Evolutionary conservation across 495 filamentous ascomycete species (phyloP).

Genomic region (Penicillium bialowiezense): DNA sequence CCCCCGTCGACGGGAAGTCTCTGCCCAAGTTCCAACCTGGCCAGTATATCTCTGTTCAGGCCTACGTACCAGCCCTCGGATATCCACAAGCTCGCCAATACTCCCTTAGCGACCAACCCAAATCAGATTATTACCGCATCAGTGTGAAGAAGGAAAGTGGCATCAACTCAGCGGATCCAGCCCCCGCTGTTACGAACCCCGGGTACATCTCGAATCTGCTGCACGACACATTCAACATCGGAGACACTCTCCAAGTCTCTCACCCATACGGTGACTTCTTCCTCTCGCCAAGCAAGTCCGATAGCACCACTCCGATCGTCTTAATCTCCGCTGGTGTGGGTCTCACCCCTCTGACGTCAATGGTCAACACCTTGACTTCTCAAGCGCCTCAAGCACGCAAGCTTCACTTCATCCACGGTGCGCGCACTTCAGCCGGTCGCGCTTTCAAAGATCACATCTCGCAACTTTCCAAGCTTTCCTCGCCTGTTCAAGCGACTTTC

Average conservation of each 20-base stretch:
- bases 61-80: constrained; percentile 55
- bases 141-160: constrained; percentile 66
- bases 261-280: constrained; percentile 72
- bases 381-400: constrained; percentile 34
- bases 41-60: constrained; percentile 65
- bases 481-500: constrained; percentile 37
- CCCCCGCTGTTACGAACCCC: constrained; percentile 41
- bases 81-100: constrained; percentile 69
- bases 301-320: constrained; percentile 49
- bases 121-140: constrained; percentile 62
- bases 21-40: constrained; percentile 63
- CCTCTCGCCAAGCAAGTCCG: constrained; percentile 35
- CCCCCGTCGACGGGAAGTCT: constrained; percentile 57
- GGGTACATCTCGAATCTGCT: constrained; percentile 71
- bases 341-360: constrained; percentile 64
- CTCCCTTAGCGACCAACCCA: constrained; percentile 62
- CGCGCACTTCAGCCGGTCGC: constrained; percentile 40
- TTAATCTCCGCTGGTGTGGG: constrained; percentile 71
- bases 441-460: constrained; percentile 49
- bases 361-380: constrained; percentile 57
- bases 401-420: constrained; percentile 63
- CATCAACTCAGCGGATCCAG: constrained; percentile 38
- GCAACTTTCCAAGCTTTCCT: constrained; percentile 36
- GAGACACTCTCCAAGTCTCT: constrained; percentile 59
- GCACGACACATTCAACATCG: constrained; percentile 57